A percentile compares a stretch with the other conserved stretches of the same genome.
Evolutionary conservation across 2,329 filamentous ascomycete genomes (phyloP).

Genomic region (Raffaelea arxii): DNA sequence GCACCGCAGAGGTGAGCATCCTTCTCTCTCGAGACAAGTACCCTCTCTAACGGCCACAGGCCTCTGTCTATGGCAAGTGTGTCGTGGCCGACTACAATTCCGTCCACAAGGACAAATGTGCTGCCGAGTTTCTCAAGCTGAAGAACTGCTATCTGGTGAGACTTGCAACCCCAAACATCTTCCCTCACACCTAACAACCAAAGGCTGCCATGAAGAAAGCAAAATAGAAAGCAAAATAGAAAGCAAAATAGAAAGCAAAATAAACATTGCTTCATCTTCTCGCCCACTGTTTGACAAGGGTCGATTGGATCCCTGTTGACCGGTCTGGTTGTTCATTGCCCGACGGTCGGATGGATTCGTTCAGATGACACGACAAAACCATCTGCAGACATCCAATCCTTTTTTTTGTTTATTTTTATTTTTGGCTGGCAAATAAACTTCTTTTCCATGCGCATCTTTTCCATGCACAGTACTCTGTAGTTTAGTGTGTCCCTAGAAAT

Average conservation of each 20-base stretch:
- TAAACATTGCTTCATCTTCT: constrained; percentile 5
- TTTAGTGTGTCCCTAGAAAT: no score
- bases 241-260: neutral
- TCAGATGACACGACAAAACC: no score
- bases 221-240: constrained; percentile 2
- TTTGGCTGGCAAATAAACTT: no score
- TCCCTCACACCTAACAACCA: neutral
- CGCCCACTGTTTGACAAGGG: no score
- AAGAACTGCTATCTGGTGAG: constrained; percentile 83
- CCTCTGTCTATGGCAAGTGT: constrained; percentile 81
- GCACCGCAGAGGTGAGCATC: constrained; percentile 39
- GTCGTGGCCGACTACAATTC: constrained; percentile 84
- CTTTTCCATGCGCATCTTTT: no score
- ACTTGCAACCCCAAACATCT: neutral
- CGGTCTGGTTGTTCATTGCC: no score
- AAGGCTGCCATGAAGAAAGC: constrained; percentile 8
- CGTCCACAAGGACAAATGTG: constrained; percentile 84
- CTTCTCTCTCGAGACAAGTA: neutral
- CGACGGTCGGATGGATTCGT: no score
- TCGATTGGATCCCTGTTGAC: no score
- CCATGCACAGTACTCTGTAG: no score
- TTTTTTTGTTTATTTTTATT: no score
- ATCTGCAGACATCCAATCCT: no score
- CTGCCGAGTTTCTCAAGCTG: constrained; percentile 70
- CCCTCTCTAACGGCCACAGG: constrained; percentile 38